Conservation (phyloP, 352 stramenopile species). For the Pythium dissimile region DNA sequence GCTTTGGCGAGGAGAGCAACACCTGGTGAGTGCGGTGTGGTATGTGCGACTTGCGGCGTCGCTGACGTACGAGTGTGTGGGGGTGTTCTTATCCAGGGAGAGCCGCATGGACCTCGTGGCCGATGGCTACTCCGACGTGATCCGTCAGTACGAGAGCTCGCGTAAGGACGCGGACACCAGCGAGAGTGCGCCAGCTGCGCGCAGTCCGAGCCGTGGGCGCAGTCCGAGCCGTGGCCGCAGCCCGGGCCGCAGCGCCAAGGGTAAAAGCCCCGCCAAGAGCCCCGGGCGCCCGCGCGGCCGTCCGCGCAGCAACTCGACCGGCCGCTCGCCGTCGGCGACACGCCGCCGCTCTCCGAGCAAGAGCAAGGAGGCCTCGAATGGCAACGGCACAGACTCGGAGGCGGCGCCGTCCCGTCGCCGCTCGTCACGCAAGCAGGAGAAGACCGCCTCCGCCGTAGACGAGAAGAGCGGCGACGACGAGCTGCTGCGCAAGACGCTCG, state of each 20-base stretch:
- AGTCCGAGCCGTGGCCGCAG: conserved; percentile 49
- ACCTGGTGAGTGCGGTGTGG: conserved; percentile 46
- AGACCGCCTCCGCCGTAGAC: conserved; percentile 34
- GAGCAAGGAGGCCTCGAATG: conserved; percentile 9
- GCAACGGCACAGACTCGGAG: conserved; percentile 11
- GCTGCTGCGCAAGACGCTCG: conserved; percentile 47
- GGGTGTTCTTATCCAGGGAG: conserved; percentile 41
- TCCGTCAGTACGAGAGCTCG: conserved; percentile 67
- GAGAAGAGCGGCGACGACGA: conserved; percentile 40
- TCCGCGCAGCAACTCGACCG: conserved; percentile 60
- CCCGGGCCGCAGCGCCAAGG: conserved; percentile 24
- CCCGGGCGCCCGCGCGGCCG: conserved; percentile 38
- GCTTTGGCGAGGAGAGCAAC: conserved; percentile 79
- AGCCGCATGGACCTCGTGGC: conserved; percentile 77
- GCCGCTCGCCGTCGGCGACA: conserved; percentile 30
- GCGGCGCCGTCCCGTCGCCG: conserved; percentile 21
- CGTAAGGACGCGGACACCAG: conserved; percentile 51
- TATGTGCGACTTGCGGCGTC: no score
- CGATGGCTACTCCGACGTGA: conserved; percentile 67
- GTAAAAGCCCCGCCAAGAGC: conserved; percentile 22
- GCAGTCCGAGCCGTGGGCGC: no score
- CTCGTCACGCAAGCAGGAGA: conserved; percentile 17
- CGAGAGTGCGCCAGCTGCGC: conserved; percentile 20
- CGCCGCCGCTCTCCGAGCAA: conserved; percentile 24
- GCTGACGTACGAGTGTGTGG: background rate